Evolutionary conservation across 192 early-diverging fungal species (phyloP).

Genomic region (Podila verticillata): DNA sequence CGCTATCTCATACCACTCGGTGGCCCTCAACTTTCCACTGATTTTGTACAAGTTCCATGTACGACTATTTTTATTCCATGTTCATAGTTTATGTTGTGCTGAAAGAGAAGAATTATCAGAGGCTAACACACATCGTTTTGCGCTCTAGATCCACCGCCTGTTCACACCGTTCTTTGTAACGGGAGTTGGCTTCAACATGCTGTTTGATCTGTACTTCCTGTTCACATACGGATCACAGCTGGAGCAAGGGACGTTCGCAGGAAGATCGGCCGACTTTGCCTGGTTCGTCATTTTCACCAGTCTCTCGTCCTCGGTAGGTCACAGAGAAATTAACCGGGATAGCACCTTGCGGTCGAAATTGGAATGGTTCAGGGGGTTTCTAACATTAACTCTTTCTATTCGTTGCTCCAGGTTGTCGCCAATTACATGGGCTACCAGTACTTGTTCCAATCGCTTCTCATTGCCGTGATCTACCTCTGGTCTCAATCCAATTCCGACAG

Average conservation of each 20-base stretch:
- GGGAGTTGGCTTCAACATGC: constrained; percentile 61
- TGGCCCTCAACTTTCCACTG: constrained; percentile 64
- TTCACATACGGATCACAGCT: constrained; percentile 77
- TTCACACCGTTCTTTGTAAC: constrained; percentile 73
- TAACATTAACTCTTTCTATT: background rate
- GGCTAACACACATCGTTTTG: no score
- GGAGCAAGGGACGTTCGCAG: constrained; percentile 71
- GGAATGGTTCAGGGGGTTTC: no score
- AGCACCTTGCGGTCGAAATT: no score
- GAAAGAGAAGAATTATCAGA: background rate
- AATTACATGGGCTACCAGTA: constrained; percentile 8
- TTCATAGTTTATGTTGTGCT: background rate
- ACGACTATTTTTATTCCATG: background rate
- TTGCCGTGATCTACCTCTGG: constrained; percentile 44
- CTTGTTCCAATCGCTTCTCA: constrained; percentile 38
- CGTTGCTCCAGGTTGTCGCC: constrained; percentile 5
- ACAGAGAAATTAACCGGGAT: background rate
- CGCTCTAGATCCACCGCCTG: constrained; percentile 76
- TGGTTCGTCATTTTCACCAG: constrained; percentile 77
- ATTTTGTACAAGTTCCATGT: constrained; percentile 71
- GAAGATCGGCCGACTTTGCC: constrained; percentile 81
- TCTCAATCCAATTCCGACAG: constrained; percentile 32
- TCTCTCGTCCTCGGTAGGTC: constrained; percentile 56
- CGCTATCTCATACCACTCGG: constrained; percentile 36
- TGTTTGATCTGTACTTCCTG: constrained; percentile 79